phyloP scores from a whole-genome alignment of 148 eudicot genomes.

The Salicornia ramosissima region DNA sequence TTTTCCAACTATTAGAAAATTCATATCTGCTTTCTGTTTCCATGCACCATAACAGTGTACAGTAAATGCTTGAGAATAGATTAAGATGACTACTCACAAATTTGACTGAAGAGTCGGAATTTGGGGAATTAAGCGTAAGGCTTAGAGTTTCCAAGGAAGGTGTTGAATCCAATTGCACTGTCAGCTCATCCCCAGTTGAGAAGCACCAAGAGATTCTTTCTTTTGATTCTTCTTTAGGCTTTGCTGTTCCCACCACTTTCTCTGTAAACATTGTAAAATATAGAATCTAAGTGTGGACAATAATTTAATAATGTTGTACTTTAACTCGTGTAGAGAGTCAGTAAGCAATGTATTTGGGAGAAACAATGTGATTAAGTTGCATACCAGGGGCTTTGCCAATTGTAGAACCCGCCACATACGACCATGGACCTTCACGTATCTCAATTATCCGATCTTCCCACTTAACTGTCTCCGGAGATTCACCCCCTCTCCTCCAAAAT shows the following conservation, averaged over 20 bases:
- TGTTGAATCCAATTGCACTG: slow-evolving; percentile 43
- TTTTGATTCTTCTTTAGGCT: slow-evolving; percentile 59
- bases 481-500: slow-evolving; percentile 95
- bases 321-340: neutral
- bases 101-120: slow-evolving; percentile 43
- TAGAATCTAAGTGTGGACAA: too few relatives aligned
- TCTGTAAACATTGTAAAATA: slow-evolving; percentile 40
- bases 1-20: neutral
- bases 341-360: neutral
- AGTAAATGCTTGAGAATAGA: neutral
- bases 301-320: neutral
- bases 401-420: slow-evolving; percentile 64
- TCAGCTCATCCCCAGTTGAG: slow-evolving; percentile 65
- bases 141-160: slow-evolving; percentile 34
- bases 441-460: slow-evolving; percentile 82
- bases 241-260: slow-evolving; percentile 82
- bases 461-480: slow-evolving; percentile 61
- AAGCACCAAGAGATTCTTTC: slow-evolving; percentile 65
- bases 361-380: slow-evolving; percentile 3
- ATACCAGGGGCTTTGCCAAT: slow-evolving; percentile 85
- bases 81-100: neutral
- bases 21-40: neutral
- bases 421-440: slow-evolving; percentile 92
- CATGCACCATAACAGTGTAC: neutral
- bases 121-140: slow-evolving; percentile 37